A percentile compares a stretch with the other conserved stretches of the same genome.
These are phyloP conservation scores for Symbiotaphrina buchneri DNA, from an alignment of 495 filamentous ascomycete genomes.

Conservation along the genomic window DNA sequence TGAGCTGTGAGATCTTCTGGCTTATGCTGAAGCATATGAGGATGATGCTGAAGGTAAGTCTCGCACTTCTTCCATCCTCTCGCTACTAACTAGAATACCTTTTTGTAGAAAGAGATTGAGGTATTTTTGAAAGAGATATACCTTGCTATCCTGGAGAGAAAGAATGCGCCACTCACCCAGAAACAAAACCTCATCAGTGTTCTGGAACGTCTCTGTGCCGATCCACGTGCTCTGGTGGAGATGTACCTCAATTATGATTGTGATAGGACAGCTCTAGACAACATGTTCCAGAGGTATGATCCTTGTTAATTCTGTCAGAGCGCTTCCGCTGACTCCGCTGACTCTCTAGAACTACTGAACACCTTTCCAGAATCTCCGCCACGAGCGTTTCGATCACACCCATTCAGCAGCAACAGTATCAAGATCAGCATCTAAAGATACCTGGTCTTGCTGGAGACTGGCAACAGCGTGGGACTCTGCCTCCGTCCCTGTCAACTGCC, in stretches of 20 bases:
- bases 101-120: conserved; percentile 71
- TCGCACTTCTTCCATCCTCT: background rate
- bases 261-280: conserved; percentile 76
- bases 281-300: conserved; percentile 65
- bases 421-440: conserved; percentile 47
- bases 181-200: conserved; percentile 82
- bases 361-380: conserved; percentile 64
- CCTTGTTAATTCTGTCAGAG: background rate
- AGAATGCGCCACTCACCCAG: conserved; percentile 66
- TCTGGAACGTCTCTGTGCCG: conserved; percentile 58
- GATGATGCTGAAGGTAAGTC: conserved; percentile 65
- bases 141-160: conserved; percentile 73
- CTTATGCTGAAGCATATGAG: conserved; percentile 86
- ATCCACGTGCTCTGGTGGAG: conserved; percentile 79
- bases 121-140: conserved; percentile 98
- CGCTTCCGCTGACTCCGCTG: conserved; percentile 4
- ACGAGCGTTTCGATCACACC: conserved; percentile 48
- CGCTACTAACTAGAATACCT: background rate
- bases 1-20: conserved; percentile 96
- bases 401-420: conserved; percentile 62
- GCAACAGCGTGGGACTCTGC: conserved; percentile 64
- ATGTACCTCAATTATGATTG: conserved; percentile 98
- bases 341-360: conserved; percentile 53
- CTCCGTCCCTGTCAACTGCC: conserved; percentile 63
- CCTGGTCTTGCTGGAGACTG: conserved; percentile 39